A percentile compares a stretch with the other conserved stretches of the same genome.
Conservation (phyloP, 768 basidiomycete species). For the Hortiboletus campestris region DNA sequence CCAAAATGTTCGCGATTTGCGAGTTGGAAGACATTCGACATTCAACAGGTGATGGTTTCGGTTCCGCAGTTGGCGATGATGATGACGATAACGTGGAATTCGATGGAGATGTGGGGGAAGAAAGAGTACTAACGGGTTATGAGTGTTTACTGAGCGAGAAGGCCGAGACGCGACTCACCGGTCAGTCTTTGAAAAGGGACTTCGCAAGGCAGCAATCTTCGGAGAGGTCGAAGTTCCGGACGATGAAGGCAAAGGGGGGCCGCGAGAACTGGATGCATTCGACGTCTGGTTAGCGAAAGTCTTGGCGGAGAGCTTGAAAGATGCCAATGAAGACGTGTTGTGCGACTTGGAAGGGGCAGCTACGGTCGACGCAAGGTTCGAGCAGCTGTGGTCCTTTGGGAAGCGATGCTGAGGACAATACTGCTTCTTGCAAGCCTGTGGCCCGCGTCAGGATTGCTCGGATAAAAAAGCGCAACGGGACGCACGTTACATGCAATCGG, state of each 20-base stretch:
- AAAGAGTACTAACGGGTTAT: constrained; percentile 57
- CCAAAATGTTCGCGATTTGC: constrained; percentile 34
- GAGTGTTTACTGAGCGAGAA: constrained; percentile 50
- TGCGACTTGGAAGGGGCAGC: constrained; percentile 15
- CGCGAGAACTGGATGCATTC: constrained; percentile 1
- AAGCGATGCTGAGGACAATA: constrained; percentile 82
- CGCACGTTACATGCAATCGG: constrained; percentile 75
- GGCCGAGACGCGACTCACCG: constrained; percentile 52
- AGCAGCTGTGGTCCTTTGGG: constrained; percentile 67
- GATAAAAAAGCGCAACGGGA: constrained; percentile 14
- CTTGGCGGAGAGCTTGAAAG: constrained; percentile 8
- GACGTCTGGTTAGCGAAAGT: constrained; percentile 1
- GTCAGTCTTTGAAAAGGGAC: constrained; percentile 49
- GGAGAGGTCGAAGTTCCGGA: constrained; percentile 13
- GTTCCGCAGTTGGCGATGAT: constrained; percentile 9
- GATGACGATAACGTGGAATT: constrained; percentile 1
- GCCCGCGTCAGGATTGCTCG: background rate
- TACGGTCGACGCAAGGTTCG: constrained; percentile 15
- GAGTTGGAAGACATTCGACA: constrained; percentile 34
- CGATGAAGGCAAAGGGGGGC: constrained; percentile 1
- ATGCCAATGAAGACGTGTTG: background rate
- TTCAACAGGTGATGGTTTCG: constrained; percentile 15
- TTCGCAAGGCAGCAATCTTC: constrained; percentile 22
- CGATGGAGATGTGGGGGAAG: constrained; percentile 22
- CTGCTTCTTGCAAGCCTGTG: constrained; percentile 65